Base-by-base conservation (phyloP, 257 asterid species). In the Thymus quinquecostatus region DNA sequence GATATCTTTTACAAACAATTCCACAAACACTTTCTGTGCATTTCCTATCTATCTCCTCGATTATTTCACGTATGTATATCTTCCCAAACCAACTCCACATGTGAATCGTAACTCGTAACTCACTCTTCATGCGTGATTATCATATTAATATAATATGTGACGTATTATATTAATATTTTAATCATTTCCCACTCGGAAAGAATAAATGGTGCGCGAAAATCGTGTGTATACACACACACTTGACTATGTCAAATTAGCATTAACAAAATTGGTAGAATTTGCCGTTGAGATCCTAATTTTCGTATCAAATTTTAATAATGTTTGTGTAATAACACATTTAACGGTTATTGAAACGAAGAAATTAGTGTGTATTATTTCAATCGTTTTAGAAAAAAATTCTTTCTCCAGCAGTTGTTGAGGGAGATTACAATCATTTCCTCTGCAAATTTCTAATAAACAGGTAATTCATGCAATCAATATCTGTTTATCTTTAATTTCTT, bases 401-500 rank as follows among this genome's bases (percentile, higher is more conserved):
- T 53, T 56, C 72, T 61, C 59, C 36, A 2, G n/a, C 41, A 51
- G 45, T 56, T 56, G 67, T 21, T 21, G 21, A 21, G 21, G 21
- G 21, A 21, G 21, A 21, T 21, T 21, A 21, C 21, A 21, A 21
- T 21, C 21, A 21, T 21, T 60, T 50, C 70, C 66, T 70, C 74
- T 64, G 61, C 74, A 64, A 64, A 66, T 58, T 72, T 61, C 44
- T 67, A 8, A 41, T 32, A 67, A 66, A 51, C 81, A 68, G 84
- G 81, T 80, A 62, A 10, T 62, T 47, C 50, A 44, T 44, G 11
- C 67, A 66, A 61, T 58, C 5, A 4, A 36, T 0, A 10, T 75
- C 7, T 21, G 21, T 21, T 32, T 54, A n/a, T 27, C 44, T n/a
- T 33, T 12, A 4, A 11, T 14, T 21, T 27, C 1, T 14, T 34